A percentile compares a stretch with the other conserved stretches of the same genome.
These are phyloP conservation scores for Populus pruinosa DNA, from an alignment of 345 rosid species.

Conservation along the genomic window DNA sequence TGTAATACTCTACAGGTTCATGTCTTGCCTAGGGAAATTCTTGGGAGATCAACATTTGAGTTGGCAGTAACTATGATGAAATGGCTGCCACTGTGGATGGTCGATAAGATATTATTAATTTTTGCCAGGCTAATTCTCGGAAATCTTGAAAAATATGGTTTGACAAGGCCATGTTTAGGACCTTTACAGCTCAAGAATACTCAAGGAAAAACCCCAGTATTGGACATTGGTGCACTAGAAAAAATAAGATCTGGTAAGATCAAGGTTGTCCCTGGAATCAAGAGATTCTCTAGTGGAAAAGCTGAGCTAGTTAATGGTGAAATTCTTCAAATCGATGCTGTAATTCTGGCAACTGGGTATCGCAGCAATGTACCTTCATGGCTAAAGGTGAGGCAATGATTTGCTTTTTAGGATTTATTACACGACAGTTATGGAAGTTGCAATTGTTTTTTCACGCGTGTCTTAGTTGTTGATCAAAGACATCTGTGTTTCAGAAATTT, in stretches of 20 bases:
- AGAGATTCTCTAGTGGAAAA: conserved; percentile 40
- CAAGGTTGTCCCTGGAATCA: conserved; percentile 69
- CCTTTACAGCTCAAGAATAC: conserved; percentile 63
- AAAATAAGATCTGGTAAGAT: conserved; percentile 69
- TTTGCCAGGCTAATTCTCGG: conserved; percentile 59
- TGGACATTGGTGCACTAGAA: conserved; percentile 67
- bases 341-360: conserved; percentile 84
- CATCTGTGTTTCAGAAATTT: conserved; percentile 4
- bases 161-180: conserved; percentile 59
- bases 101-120: conserved; percentile 57
- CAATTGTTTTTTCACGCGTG: conserved; percentile 1
- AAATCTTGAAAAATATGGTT: conserved; percentile 54
- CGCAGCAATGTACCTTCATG: conserved; percentile 93
- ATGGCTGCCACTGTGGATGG: conserved; percentile 69
- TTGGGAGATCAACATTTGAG: conserved; percentile 30
- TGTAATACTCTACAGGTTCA: conserved; percentile 15
- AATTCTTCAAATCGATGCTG: conserved; percentile 58
- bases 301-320: conserved; percentile 69
- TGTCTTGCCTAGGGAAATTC: conserved; percentile 25
- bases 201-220: conserved; percentile 75
- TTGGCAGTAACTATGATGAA: conserved; percentile 54
- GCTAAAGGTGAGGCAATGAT: conserved; percentile 55
- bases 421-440: conserved; percentile 31
- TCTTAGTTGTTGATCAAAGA: conserved; percentile 5
- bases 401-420: not conserved